Base-by-base conservation (phyloP, 139 green algal species). In the Chlorella sp. region DNA sequence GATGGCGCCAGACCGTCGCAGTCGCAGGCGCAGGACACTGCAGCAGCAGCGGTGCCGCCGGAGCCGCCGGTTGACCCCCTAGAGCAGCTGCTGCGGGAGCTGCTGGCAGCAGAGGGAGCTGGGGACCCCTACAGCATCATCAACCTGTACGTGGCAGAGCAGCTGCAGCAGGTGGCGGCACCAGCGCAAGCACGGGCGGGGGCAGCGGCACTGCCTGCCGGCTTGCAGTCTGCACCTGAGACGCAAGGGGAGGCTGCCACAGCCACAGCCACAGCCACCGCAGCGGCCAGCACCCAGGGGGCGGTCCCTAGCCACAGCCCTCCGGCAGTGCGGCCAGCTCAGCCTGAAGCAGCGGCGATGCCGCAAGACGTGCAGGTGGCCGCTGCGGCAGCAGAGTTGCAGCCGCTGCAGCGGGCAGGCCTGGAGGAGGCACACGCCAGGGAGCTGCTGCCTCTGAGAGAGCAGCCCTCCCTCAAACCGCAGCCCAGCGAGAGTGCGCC, bases 71-170 rank as follows among this genome's bases (percentile, higher is more conserved):
- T 26, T 3, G 77, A 83, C 41, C 60, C 41, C 2, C 28, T 83
- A 30, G 79, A 43, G 5, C 19, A 36, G 24, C 44, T 84, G 30
- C 43, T 84, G 34, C 73, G 64, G 24, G 58, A 77, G 44, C 69
- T 81, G 41, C 70, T 78, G 62, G 75, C 84, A 34, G 46, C 67
- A 26, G 91, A 88, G 34, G 72, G 87, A 20, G 46, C 62, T 14
- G 69, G 81, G 2, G 81, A 86, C 72, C 81, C 81, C 7, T 74
- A 81, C 72, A 86, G 81, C 81, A 86, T 86, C 54, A 81, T 86
- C 54, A 86, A 81, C 24, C 38, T 86, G 41, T 86, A 75, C 22
- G 60, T 93, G 64, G 84, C 88, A 19, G 84, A 82, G 11, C 85
- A 87, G 46, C 70, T 92, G 46, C 80, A 85, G 40, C 43, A 17